phyloP scores from a whole-genome alignment of 139 green algal species.

The Volvox reticuliferus region DNA sequence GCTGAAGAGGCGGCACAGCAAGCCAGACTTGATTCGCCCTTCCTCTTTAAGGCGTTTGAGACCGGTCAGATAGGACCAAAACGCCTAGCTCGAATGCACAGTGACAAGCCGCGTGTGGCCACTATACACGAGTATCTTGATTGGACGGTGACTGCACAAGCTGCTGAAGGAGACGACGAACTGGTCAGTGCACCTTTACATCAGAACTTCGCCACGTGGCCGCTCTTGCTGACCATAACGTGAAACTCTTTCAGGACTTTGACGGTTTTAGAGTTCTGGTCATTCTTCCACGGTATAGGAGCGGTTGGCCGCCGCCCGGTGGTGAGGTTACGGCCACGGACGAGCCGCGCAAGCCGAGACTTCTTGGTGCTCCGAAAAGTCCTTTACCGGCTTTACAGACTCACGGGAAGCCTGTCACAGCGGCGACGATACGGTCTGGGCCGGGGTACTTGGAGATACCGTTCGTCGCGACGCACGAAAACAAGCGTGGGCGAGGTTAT shows the following conservation, averaged over 20 bases:
- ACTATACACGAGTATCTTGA: conserved; percentile 98
- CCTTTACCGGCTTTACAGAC: conserved; percentile 73
- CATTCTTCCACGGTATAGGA: conserved; percentile 80
- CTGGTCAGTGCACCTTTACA: conserved; percentile 59
- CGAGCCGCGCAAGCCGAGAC: conserved; percentile 42
- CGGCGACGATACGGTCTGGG: conserved; percentile 88
- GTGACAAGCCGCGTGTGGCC: conserved; percentile 73
- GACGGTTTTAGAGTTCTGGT: conserved; percentile 87
- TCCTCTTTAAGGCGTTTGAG: conserved; percentile 95
- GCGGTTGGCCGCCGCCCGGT: conserved; percentile 80
- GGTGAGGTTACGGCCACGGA: conserved; percentile 38
- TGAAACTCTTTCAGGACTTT: conserved; percentile 84
- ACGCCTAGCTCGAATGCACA: conserved; percentile 73
- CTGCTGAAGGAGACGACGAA: conserved; percentile 73
- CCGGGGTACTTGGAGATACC: conserved; percentile 90
- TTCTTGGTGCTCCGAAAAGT: conserved; percentile 71
- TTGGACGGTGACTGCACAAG: conserved; percentile 91
- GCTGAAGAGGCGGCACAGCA: conserved; percentile 38
- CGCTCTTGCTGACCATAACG: neutral
- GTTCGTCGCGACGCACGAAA: conserved; percentile 90
- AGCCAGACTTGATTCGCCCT: conserved; percentile 81
- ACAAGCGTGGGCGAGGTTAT: conserved; percentile 80
- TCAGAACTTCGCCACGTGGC: neutral
- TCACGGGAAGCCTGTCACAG: conserved; percentile 83
- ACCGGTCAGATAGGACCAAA: conserved; percentile 81